These are phyloP conservation scores for Phytomonas francai DNA, from an alignment of 208 protist species.

Conservation along the genomic window DNA sequence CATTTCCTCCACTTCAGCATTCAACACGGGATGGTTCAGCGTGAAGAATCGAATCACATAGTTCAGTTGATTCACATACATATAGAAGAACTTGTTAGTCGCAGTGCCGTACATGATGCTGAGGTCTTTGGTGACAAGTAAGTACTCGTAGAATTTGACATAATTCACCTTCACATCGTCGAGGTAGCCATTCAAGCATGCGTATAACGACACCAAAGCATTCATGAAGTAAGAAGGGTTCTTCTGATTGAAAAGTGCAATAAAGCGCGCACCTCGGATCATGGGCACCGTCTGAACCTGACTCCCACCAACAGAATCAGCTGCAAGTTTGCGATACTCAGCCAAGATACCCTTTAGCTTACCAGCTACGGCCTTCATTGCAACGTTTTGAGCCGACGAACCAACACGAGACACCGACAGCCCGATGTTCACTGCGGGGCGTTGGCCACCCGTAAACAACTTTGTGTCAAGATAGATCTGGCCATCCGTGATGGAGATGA, in stretches of 20 bases:
- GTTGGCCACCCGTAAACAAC: conserved; percentile 90
- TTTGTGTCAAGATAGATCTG: conserved; percentile 93
- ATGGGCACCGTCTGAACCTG: conserved; percentile 71
- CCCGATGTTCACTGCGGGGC: conserved; percentile 92
- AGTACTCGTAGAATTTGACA: conserved; percentile 86
- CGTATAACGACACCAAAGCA: conserved; percentile 74
- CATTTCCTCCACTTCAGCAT: conserved; percentile 75
- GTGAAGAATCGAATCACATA: conserved; percentile 81
- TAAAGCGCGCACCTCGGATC: conserved; percentile 77
- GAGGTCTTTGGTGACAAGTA: conserved; percentile 81
- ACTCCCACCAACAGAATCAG: conserved; percentile 68
- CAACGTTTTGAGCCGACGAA: conserved; percentile 88
- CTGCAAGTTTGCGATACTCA: conserved; percentile 91
- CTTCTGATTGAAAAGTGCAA: conserved; percentile 85
- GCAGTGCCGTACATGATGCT: conserved; percentile 76
- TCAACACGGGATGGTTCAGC: conserved; percentile 65
- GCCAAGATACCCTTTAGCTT: conserved; percentile 90
- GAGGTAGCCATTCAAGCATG: conserved; percentile 76
- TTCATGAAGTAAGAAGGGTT: conserved; percentile 80
- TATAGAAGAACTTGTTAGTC: conserved; percentile 88
- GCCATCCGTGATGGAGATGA: conserved; percentile 94
- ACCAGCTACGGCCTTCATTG: conserved; percentile 90
- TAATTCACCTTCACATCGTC: conserved; percentile 85
- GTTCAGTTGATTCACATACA: conserved; percentile 76
- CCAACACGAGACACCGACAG: conserved; percentile 92